phyloP scores from a whole-genome alignment of 192 early-diverging fungal species.

The Phlyctochytrium bullatum region DNA sequence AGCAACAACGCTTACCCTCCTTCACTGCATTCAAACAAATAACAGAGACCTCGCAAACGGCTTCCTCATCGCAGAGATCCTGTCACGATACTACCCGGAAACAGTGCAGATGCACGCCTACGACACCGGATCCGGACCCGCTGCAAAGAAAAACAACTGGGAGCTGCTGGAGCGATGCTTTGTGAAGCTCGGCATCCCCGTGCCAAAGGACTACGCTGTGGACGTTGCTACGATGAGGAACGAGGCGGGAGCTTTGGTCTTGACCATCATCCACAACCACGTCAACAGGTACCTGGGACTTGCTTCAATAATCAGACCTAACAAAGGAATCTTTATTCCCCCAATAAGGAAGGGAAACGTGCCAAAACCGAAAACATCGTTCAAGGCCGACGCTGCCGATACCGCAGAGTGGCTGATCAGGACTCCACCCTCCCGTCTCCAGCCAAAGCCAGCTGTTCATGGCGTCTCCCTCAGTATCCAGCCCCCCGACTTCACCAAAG shows the following conservation, averaged over 20 bases:
- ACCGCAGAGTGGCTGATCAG: background rate
- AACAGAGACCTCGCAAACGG: conserved; percentile 48
- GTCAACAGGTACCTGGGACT: conserved; percentile 29
- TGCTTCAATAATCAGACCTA: too few species aligned
- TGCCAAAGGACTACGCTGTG: conserved; percentile 20
- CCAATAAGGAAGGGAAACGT: too few species aligned
- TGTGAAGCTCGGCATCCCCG: conserved; percentile 32
- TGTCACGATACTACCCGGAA: conserved; percentile 42
- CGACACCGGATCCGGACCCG: conserved; percentile 43
- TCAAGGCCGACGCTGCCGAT: background rate
- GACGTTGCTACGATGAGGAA: conserved; percentile 25
- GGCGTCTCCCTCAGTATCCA: too few species aligned
- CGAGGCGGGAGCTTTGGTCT: conserved; percentile 30
- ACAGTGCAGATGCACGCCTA: conserved; percentile 46
- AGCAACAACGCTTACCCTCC: background rate
- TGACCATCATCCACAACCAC: conserved; percentile 33
- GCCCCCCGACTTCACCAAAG: too few species aligned
- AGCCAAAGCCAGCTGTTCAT: too few species aligned
- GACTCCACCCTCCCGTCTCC: background rate
- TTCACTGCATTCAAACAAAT: background rate
- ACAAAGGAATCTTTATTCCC: too few species aligned
- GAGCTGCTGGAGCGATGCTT: conserved; percentile 38
- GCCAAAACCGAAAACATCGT: background rate
- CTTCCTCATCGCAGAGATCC: conserved; percentile 51
- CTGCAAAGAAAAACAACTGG: conserved; percentile 49